phyloP scores from a whole-genome alignment of 306 rosid species.

The Sphenostylis stenocarpa region DNA sequence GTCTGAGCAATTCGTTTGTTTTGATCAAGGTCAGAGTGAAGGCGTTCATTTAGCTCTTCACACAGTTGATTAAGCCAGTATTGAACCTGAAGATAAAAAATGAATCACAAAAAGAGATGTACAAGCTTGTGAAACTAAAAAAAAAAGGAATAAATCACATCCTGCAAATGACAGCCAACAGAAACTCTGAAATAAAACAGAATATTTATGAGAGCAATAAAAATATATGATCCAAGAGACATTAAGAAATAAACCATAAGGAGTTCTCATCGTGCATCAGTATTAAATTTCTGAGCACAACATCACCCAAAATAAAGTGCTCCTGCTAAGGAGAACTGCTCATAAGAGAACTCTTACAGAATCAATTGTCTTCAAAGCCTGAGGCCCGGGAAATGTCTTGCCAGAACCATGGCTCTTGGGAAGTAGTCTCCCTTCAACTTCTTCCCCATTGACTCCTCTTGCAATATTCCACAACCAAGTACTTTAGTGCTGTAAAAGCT shows the following conservation, averaged over 20 bases:
- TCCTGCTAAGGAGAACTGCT: neutral
- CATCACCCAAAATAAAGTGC: constrained; percentile 10
- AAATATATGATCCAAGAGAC: constrained; percentile 3
- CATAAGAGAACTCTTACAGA: constrained; percentile 55
- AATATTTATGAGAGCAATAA: constrained; percentile 17
- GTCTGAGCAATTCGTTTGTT: constrained; percentile 88
- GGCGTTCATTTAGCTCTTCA: constrained; percentile 85
- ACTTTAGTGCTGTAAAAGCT: constrained; percentile 53
- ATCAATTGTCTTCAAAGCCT: constrained; percentile 70
- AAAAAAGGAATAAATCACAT: neutral
- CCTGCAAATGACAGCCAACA: constrained; percentile 9
- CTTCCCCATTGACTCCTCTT: constrained; percentile 87
- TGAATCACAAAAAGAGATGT: constrained; percentile 13
- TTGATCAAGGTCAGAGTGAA: constrained; percentile 69
- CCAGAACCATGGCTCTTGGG: constrained; percentile 99
- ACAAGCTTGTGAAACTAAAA: neutral
- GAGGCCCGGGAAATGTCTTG: constrained; percentile 94
- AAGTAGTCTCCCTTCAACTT: constrained; percentile 88
- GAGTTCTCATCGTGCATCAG: neutral
- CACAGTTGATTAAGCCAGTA: constrained; percentile 86
- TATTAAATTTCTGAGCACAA: constrained; percentile 8
- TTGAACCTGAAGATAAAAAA: constrained; percentile 59
- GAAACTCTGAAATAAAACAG: neutral
- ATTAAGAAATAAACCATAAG: neutral
- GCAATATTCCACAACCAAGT: constrained; percentile 98